These are phyloP conservation scores for Cornus suecica DNA, from an alignment of 148 eudicot genomes.

Conservation along the genomic window DNA sequence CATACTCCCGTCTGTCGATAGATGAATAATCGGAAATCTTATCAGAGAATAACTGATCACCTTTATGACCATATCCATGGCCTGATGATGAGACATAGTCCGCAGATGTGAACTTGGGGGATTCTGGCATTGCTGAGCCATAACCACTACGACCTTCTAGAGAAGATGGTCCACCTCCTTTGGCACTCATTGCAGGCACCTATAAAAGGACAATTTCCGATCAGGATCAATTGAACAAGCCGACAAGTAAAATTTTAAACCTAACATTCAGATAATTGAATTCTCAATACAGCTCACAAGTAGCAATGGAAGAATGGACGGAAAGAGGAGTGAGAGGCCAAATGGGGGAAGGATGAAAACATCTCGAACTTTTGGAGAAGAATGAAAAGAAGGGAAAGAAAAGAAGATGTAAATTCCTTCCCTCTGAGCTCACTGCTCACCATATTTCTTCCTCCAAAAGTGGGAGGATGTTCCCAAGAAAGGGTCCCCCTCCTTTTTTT, in stretches of 20 bases:
- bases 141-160: conserved; percentile 64
- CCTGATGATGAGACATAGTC: conserved; percentile 59
- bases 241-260: neutral
- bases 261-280: neutral
- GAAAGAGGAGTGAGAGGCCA: too few relatives aligned
- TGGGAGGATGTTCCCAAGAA: too few relatives aligned
- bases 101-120: conserved; percentile 59
- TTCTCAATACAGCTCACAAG: neutral
- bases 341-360: too few relatives aligned
- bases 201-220: conserved; percentile 12
- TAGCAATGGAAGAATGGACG: too few relatives aligned
- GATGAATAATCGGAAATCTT: conserved; percentile 65
- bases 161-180: conserved; percentile 52
- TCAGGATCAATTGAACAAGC: neutral
- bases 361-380: too few relatives aligned
- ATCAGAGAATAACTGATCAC: conserved; percentile 53
- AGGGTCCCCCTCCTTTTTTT: too few relatives aligned
- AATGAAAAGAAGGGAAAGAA: too few relatives aligned
- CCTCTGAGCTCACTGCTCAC: too few relatives aligned
- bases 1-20: conserved; percentile 59
- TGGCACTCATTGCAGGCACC: conserved; percentile 53
- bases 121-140: conserved; percentile 54
- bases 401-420: too few relatives aligned
- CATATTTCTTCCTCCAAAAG: too few relatives aligned
- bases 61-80: conserved; percentile 73